Base-by-base conservation (phyloP, 805 yeast genomes). In the Kockiozyma suomiensis region DNA sequence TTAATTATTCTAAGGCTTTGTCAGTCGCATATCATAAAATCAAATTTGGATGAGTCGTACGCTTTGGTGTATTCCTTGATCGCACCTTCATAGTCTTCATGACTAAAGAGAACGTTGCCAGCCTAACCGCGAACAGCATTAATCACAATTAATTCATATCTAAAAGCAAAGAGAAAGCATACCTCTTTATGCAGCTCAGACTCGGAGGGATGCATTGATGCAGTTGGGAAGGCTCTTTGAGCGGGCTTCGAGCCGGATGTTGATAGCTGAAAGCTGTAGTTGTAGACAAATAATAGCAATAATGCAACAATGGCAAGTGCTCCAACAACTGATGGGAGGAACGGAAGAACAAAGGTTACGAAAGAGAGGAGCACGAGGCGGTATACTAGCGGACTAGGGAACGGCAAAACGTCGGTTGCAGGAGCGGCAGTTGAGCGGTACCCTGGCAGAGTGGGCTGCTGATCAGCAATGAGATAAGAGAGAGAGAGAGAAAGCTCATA, bases 71-170 rank as follows among this genome's bases (percentile, higher is more conserved):
- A 68, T 35, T 62, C 67, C 55, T 59, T 58, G 6, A 70, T 61
- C 6, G 74, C 74, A 10, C 67, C 70, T 35, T 47, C 57, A 53
- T 65, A 70, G 33, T 70, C 72, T 41, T 62, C 66, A 15, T 66
- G 68, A 21, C 62, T 59, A 51, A 65, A 70, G 41, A 53, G 65
- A n/a, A 45, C 65, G 58, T 70, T 70, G 23, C 73, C 73, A 30
- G 59, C 59, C 62, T 58, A 33, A 4, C 33, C 26, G n/a, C n/a
- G n/a, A n/a, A 32, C 2, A 2, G 21, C 19, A 21, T 38, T 38
- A 38, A n/a, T 38, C 19, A 15, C 13, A 5, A 6, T 17, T 10
- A 7, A n/a, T n/a, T n/a, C 19, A 38, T 21, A 38, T 17, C 42
- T 13, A n/a, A 12, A 17, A 3, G 15, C 26, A 19, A 41, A 21